phyloP scores from a whole-genome alignment of 2,329 filamentous ascomycete genomes.

The Aureobasidium uvarum region DNA sequence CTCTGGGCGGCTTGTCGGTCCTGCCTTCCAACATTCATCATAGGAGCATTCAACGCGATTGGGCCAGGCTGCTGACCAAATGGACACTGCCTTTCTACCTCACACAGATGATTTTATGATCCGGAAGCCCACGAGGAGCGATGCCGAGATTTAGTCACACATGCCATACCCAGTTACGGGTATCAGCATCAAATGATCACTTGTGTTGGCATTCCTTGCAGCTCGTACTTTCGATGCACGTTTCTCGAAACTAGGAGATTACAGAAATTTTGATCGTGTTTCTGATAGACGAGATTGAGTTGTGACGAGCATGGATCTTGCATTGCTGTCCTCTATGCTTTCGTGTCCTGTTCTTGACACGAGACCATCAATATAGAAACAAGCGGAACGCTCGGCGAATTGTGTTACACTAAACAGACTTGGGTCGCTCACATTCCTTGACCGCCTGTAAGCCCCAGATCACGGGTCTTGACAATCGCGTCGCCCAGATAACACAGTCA shows the following conservation, averaged over 20 bases:
- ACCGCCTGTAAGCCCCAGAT: background rate
- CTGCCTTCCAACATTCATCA: background rate
- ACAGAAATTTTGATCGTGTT: background rate
- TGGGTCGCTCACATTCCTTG: background rate
- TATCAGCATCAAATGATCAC: background rate
- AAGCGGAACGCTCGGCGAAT: background rate
- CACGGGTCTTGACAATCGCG: conserved; percentile 2
- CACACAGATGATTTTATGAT: background rate
- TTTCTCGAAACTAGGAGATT: background rate
- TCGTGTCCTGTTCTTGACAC: too few species aligned
- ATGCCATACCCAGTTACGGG: background rate
- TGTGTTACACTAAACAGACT: background rate
- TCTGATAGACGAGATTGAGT: too few species aligned
- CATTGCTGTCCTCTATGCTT: background rate
- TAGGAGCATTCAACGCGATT: too few species aligned
- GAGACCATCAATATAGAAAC: background rate
- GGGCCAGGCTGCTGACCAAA: background rate
- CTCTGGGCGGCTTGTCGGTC: background rate
- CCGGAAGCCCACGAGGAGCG: background rate
- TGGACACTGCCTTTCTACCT: background rate
- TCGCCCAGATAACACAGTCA: background rate
- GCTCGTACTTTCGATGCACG: conserved; percentile 1
- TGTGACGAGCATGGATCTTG: background rate
- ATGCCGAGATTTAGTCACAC: background rate
- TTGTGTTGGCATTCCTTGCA: background rate